Evolutionary conservation across 148 eudicot species (phyloP).

Genomic region (Nyssa sinensis): DNA sequence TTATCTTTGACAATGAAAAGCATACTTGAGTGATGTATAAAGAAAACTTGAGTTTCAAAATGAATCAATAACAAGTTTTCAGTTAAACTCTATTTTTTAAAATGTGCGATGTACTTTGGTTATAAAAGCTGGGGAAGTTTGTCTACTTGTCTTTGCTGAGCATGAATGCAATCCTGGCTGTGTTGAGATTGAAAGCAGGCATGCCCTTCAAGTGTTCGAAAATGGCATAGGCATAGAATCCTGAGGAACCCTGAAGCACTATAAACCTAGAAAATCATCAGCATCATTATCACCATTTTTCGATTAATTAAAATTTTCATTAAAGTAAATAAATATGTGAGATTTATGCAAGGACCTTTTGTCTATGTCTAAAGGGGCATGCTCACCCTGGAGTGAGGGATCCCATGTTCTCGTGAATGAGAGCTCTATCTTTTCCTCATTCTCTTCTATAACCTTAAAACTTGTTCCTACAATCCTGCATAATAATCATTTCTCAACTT

Average conservation of each 20-base stretch:
- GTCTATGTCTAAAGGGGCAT: constrained; percentile 63
- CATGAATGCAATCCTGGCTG: constrained; percentile 70
- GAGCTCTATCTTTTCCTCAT: constrained; percentile 60
- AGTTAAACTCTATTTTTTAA: background rate
- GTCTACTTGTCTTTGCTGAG: constrained; percentile 45
- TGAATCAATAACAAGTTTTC: too few relatives aligned
- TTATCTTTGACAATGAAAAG: too few relatives aligned
- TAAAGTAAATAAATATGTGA: background rate
- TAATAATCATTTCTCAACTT: background rate
- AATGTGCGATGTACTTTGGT: background rate
- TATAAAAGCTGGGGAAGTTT: background rate
- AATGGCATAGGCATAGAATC: constrained; percentile 72
- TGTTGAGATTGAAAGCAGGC: constrained; percentile 62
- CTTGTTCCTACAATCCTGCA: constrained; percentile 64
- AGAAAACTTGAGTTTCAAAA: too few relatives aligned
- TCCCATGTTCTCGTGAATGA: constrained; percentile 80
- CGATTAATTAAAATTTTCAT: background rate
- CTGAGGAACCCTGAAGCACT: constrained; percentile 57
- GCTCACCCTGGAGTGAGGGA: constrained; percentile 46
- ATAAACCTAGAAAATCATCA: constrained; percentile 38
- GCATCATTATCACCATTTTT: background rate
- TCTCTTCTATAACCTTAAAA: constrained; percentile 49
- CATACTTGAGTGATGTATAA: too few relatives aligned
- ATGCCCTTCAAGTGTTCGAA: constrained; percentile 50
- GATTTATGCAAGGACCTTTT: constrained; percentile 43